Conservation (phyloP, 495 filamentous ascomycete species). For the Pyrenula massariospora region DNA sequence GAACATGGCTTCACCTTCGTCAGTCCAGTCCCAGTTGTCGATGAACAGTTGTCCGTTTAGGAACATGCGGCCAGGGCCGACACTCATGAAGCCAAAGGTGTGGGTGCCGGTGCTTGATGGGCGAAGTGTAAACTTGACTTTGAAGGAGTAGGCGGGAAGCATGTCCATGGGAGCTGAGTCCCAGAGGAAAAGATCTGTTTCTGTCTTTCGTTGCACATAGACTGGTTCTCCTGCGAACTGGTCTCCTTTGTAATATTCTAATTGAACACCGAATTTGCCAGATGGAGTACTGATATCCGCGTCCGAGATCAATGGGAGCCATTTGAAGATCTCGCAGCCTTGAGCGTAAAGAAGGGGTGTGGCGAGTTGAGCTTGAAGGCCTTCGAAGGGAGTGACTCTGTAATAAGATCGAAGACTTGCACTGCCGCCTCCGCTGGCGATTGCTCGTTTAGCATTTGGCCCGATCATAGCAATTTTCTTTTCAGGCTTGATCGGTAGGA, state of each 20-base stretch:
- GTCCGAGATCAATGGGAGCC: constrained; percentile 49
- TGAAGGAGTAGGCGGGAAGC: constrained; percentile 47
- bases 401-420: constrained; percentile 74
- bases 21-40: constrained; percentile 34
- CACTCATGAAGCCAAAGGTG: constrained; percentile 64
- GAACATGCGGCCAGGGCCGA: constrained; percentile 60
- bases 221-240: constrained; percentile 44
- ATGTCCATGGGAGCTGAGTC: constrained; percentile 54
- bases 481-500: constrained; percentile 53
- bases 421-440: constrained; percentile 72
- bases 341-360: constrained; percentile 25
- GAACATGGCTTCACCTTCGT: constrained; percentile 48
- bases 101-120: constrained; percentile 41
- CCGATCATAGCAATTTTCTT: constrained; percentile 65
- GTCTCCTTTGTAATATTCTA: constrained; percentile 54
- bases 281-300: constrained; percentile 38
- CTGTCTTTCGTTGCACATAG: constrained; percentile 39
- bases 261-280: constrained; percentile 44
- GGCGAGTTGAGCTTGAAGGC: constrained; percentile 26
- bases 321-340: constrained; percentile 51
- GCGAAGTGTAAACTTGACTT: constrained; percentile 39
- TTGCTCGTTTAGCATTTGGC: constrained; percentile 65
- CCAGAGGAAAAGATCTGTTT: constrained; percentile 58
- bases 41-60: constrained; percentile 60
- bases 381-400: constrained; percentile 56